A percentile compares a stretch with the other conserved stretches of the same genome.
Evolutionary conservation across 371 early-diverging fungal species (phyloP).

Genomic region (Mucor lusitanicus): DNA sequence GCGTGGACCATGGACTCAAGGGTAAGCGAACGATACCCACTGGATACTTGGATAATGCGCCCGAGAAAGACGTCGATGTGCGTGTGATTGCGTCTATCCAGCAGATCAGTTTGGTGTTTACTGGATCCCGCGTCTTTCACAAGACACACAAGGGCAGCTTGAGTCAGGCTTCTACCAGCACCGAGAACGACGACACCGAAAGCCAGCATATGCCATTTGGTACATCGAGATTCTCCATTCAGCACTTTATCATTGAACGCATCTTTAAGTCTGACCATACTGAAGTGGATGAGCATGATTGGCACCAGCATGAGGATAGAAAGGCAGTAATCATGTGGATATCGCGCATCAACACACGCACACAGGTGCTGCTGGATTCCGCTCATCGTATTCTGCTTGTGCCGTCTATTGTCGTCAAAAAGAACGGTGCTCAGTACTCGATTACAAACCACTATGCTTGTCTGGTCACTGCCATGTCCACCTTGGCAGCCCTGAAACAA

Average conservation of each 20-base stretch:
- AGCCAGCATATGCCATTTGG: constrained; percentile 7
- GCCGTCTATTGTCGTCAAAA: not conserved
- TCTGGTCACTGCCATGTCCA: constrained; percentile 6
- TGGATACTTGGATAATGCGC: constrained; percentile 46
- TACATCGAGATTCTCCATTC: constrained; percentile 10
- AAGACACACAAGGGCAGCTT: not conserved
- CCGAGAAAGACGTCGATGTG: constrained; percentile 25
- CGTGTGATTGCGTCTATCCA: constrained; percentile 10
- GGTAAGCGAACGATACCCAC: constrained; percentile 25
- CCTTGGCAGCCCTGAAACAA: not conserved
- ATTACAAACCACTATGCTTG: constrained; percentile 16
- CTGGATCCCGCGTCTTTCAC: constrained; percentile 17
- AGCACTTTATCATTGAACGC: constrained; percentile 17
- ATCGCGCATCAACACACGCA: constrained; percentile 26
- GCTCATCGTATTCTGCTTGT: not conserved
- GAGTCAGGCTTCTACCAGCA: constrained; percentile 4
- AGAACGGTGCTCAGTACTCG: constrained; percentile 16
- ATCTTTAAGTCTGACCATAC: not conserved
- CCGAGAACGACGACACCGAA: not conserved
- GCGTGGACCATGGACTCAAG: constrained; percentile 35
- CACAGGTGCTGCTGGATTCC: constrained; percentile 5
- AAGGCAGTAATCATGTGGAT: constrained; percentile 35
- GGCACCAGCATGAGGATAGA: constrained; percentile 8
- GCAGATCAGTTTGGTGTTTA: constrained; percentile 25
- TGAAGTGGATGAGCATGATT: not conserved